Evolutionary conservation across 2,329 filamentous ascomycete species (phyloP).

Genomic region (Colletotrichum ledebouriae): DNA sequence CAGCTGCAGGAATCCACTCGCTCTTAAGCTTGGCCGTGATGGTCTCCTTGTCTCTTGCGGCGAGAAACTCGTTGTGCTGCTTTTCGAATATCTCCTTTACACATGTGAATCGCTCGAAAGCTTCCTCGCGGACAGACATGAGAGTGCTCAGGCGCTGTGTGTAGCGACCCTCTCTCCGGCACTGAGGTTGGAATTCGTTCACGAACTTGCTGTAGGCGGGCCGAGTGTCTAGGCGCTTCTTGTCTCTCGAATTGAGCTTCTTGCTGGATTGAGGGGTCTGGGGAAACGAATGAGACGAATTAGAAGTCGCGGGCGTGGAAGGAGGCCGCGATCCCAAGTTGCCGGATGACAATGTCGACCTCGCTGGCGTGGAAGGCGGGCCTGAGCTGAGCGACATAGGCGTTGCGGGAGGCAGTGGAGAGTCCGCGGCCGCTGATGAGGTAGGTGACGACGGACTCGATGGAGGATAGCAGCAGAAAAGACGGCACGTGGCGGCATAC

Average conservation of each 20-base stretch:
- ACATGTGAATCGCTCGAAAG: slow-evolving; percentile 63
- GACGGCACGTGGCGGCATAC: slow-evolving; percentile 69
- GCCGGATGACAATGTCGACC: not conserved
- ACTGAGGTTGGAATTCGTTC: slow-evolving; percentile 71
- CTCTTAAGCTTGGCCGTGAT: slow-evolving; percentile 42
- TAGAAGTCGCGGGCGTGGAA: not conserved
- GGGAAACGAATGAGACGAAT: not conserved
- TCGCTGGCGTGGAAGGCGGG: not conserved
- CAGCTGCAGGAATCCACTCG: slow-evolving; percentile 26
- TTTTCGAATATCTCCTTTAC: slow-evolving; percentile 59
- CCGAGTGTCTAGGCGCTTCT: slow-evolving; percentile 66
- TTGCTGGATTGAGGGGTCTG: slow-evolving; percentile 47
- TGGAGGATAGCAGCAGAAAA: slow-evolving; percentile 65
- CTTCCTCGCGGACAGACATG: slow-evolving; percentile 63
- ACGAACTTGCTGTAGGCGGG: slow-evolving; percentile 72
- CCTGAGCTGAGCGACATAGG: not conserved
- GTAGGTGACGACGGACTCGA: slow-evolving; percentile 31
- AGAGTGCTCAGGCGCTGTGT: slow-evolving; percentile 51
- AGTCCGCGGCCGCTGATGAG: not conserved
- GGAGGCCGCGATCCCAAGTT: not conserved
- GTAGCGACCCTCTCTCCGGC: slow-evolving; percentile 57
- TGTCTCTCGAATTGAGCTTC: slow-evolving; percentile 67
- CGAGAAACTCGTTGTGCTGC: slow-evolving; percentile 57
- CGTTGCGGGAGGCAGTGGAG: not conserved
- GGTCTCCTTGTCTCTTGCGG: slow-evolving; percentile 52